Conservation (phyloP, 139 green algal species). For the Asterochloris erici region DNA sequence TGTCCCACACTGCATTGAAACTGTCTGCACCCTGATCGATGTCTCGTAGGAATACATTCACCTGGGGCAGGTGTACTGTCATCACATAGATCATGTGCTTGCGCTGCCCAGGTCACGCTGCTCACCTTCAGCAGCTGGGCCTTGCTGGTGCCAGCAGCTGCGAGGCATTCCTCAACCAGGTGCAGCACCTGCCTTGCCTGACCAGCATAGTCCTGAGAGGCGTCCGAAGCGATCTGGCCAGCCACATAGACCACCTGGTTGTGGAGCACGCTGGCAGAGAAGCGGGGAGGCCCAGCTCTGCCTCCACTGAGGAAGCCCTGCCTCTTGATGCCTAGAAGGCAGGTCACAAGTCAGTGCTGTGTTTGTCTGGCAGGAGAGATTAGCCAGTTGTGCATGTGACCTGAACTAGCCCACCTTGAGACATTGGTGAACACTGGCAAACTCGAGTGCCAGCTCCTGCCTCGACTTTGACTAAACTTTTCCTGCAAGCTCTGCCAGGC, state of each 20-base stretch:
- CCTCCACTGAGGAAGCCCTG: neutral
- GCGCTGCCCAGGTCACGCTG: neutral
- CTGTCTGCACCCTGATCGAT: slow-evolving; percentile 9
- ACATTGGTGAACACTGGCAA: no score
- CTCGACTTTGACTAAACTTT: no score
- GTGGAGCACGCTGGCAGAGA: neutral
- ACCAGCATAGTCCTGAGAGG: neutral
- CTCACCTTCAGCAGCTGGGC: slow-evolving; percentile 1
- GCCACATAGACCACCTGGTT: neutral
- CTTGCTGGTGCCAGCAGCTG: slow-evolving; percentile 1
- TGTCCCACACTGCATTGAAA: slow-evolving; percentile 13
- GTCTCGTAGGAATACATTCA: neutral
- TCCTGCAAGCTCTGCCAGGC: no score
- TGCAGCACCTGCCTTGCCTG: slow-evolving; percentile 10
- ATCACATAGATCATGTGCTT: no score
- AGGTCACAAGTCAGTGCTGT: no score
- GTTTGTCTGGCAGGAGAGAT: no score
- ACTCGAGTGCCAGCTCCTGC: no score
- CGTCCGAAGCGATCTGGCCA: slow-evolving; percentile 5
- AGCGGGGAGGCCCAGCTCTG: slow-evolving; percentile 3
- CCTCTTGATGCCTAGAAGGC: no score
- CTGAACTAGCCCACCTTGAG: no score
- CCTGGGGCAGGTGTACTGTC: no score
- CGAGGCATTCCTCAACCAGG: neutral
- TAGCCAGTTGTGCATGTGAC: no score